Conservation (phyloP, 2,329 filamentous ascomycete species). For the Xylariales sp. region DNA sequence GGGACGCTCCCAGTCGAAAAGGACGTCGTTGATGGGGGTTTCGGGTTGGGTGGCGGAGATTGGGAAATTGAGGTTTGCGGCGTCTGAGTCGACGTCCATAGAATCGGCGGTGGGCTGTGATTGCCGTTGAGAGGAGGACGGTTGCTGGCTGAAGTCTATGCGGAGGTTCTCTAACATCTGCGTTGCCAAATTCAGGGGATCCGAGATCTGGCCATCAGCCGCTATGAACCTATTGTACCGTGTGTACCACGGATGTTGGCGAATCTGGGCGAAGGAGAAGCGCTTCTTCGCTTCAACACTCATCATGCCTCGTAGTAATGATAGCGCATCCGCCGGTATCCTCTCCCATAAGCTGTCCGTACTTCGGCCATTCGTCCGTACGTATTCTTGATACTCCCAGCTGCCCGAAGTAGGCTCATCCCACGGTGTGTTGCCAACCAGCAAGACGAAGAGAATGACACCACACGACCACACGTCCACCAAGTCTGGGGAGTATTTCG, state of each 20-base stretch:
- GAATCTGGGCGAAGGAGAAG: conserved; percentile 82
- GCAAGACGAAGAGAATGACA: conserved; percentile 91
- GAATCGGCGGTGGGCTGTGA: conserved; percentile 41
- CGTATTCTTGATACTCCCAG: conserved; percentile 89
- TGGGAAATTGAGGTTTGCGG: conserved; percentile 32
- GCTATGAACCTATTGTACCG: conserved; percentile 73
- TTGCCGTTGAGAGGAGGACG: conserved; percentile 36
- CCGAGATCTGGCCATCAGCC: conserved; percentile 66
- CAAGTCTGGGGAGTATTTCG: conserved; percentile 69
- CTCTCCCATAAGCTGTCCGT: conserved; percentile 81
- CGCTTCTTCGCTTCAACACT: conserved; percentile 68
- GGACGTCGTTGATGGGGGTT: conserved; percentile 64
- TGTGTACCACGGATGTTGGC: conserved; percentile 93
- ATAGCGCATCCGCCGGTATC: conserved; percentile 69
- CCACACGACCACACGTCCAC: conserved; percentile 97
- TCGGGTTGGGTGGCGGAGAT: conserved; percentile 85
- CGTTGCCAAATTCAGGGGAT: conserved; percentile 83
- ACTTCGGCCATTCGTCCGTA: conserved; percentile 72
- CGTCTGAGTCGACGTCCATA: conserved; percentile 65
- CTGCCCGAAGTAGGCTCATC: conserved; percentile 82
- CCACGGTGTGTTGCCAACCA: conserved; percentile 97
- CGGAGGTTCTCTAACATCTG: conserved; percentile 88
- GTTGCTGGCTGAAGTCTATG: conserved; percentile 76
- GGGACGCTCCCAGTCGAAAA: conserved; percentile 87
- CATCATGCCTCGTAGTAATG: conserved; percentile 90